Evolutionary conservation across 2,329 filamentous ascomycete species (phyloP), one percentile per base, ranked within the genome.

Genomic region (Coniochaeta hoffmannii): DNA sequence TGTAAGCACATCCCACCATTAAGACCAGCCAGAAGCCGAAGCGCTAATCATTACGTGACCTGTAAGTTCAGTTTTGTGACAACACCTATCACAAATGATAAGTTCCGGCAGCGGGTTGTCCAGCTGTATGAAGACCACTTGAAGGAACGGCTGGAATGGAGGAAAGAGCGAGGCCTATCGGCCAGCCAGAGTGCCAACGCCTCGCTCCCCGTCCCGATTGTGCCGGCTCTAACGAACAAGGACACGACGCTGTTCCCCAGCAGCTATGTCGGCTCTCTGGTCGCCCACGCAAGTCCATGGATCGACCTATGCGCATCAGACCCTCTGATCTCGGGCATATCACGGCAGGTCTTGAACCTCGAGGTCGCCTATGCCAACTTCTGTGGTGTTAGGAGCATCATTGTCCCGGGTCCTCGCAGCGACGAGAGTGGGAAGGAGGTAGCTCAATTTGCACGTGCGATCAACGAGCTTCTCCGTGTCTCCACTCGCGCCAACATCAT

Each of bases 281-380:
- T 95, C 51, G 89, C 85, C 14, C 86, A 88, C 56, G 84, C 85
- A n/a, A 96, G 91, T 69, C 82, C 90, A 6, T 97, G 93, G 93
- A 93, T 96, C 61, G 92, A 97, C 67, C 75, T 97, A 12, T 87
- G 86, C 64, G 96, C 92, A 2, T 74, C 85, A 1, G 88, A 97
- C 68, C 89, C 91, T 7, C 71, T 93, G 59, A 86, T 97, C 59
- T 85, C 90, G 8, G 89, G 89, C 68, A 80, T 97, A 57, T 97
- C 93, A 34, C 85, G 89, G 46, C 93, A 97, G 72, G 88, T 96
- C 7, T 77, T 99, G 60, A 91, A 91, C 67, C 79, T 96, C 36
- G 94, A 99, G 69, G 81, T 97, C 50, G 89, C 90, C 51, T 99
- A 97, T 72, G 94, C 95, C 60, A 92, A 90, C 59, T 99, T 97